Percentiles rank a stretch among this genome's conserved stretches.
Conservation (phyloP, 2,329 filamentous ascomycete species). For the Clathrospora elynae region DNA sequence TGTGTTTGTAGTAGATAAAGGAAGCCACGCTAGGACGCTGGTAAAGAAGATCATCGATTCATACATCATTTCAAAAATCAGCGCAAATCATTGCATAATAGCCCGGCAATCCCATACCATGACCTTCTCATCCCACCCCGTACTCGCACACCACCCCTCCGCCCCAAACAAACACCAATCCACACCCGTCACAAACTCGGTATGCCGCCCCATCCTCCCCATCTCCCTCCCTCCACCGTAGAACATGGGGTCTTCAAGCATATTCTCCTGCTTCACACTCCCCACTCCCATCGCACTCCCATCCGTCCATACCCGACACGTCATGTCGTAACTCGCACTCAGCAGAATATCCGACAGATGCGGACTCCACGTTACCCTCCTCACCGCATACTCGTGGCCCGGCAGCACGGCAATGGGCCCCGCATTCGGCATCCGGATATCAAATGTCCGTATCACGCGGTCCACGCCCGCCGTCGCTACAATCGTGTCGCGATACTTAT, state of each 20-base stretch:
- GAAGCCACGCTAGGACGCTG: too few species aligned
- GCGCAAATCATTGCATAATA: conserved; percentile 55
- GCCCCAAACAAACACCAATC: conserved; percentile 98
- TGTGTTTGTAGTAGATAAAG: conserved; percentile 1
- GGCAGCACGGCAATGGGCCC: conserved; percentile 75
- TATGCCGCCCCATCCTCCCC: conserved; percentile 88
- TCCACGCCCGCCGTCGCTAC: conserved; percentile 91
- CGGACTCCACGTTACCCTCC: conserved; percentile 87
- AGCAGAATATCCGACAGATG: conserved; percentile 88
- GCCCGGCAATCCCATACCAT: conserved; percentile 88
- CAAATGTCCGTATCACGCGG: conserved; percentile 83
- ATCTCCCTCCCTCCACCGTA: conserved; percentile 69
- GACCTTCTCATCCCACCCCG: conserved; percentile 91
- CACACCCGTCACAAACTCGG: conserved; percentile 93
- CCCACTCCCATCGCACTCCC: conserved; percentile 60
- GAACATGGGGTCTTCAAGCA: conserved; percentile 46
- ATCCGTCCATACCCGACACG: conserved; percentile 90
- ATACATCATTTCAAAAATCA: neutral
- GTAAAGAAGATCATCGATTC: neutral
- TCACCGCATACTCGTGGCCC: conserved; percentile 90
- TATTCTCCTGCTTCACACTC: conserved; percentile 39
- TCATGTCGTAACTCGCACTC: conserved; percentile 97
- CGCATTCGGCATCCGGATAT: conserved; percentile 75
- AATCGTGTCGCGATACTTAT: conserved; percentile 88
- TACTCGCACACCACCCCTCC: conserved; percentile 93